Percentiles rank a stretch among this genome's conserved stretches.
Evolutionary conservation across 805 yeast species (phyloP).

Genomic region (Myxozyma neglecta): DNA sequence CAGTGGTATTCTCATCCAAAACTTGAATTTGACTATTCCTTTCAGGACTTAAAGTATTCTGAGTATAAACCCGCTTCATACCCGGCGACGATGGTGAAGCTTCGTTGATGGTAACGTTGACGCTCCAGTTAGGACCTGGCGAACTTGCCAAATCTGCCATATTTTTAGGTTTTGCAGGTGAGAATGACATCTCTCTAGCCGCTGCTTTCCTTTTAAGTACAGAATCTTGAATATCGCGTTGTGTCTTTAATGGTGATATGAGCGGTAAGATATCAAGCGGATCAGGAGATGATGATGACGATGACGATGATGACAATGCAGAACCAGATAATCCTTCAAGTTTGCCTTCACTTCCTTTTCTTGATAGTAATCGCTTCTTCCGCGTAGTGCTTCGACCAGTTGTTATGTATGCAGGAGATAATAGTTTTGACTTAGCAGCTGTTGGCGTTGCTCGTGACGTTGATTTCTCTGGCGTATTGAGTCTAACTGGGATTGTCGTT

Average conservation of each 20-base stretch:
- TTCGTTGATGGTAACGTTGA: slow-evolving; percentile 19
- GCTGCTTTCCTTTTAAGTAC: background rate
- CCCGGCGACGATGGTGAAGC: background rate
- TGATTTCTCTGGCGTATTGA: slow-evolving; percentile 16
- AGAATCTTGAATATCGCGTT: background rate
- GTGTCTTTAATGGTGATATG: slow-evolving; percentile 20
- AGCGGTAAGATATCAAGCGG: slow-evolving; percentile 22
- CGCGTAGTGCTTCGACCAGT: slow-evolving; percentile 4
- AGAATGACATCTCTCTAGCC: background rate
- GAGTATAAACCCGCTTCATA: background rate
- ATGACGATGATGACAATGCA: no score
- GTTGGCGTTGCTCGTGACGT: slow-evolving; percentile 17
- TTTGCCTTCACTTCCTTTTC: background rate
- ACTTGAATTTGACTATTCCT: background rate
- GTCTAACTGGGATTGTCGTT: slow-evolving; percentile 5
- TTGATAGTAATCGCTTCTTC: background rate
- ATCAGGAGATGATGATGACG: slow-evolving; percentile 19
- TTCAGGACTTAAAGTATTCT: background rate
- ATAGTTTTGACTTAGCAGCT: background rate
- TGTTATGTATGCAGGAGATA: background rate
- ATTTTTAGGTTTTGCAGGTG: background rate
- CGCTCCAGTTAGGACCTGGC: slow-evolving; percentile 17
- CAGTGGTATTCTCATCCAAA: background rate
- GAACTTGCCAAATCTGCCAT: background rate
- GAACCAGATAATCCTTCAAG: background rate